Conservation (phyloP, 257 asterid genomes). For the Cinchona pubescens region DNA sequence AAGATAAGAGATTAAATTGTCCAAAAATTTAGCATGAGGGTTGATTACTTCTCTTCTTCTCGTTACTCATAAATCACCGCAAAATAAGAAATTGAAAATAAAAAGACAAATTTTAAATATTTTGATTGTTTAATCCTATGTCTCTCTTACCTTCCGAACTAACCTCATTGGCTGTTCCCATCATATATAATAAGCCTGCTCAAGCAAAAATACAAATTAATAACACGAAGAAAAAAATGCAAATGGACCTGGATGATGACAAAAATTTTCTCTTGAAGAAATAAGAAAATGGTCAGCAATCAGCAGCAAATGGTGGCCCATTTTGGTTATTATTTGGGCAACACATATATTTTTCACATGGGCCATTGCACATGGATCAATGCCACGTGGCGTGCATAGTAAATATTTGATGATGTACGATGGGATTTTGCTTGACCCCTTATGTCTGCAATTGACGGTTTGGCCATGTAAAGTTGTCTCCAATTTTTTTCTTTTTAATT, state of each 20-base stretch:
- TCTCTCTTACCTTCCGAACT: no score
- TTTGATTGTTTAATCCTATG: no score
- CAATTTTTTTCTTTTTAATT: neutral
- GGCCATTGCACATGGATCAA: slow-evolving; percentile 32
- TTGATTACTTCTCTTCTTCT: no score
- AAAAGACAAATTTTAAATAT: no score
- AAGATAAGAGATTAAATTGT: no score
- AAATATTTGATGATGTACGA: neutral
- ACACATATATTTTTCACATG: slow-evolving; percentile 21
- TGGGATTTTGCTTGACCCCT: slow-evolving; percentile 22
- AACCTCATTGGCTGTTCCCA: no score
- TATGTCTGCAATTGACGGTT: slow-evolving; percentile 46
- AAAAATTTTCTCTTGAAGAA: neutral
- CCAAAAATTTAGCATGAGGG: no score
- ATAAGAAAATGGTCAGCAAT: neutral
- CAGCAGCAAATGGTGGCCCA: slow-evolving; percentile 7
- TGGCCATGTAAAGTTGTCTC: slow-evolving; percentile 52
- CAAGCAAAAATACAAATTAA: neutral
- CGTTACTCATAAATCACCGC: no score
- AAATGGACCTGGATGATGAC: slow-evolving; percentile 5
- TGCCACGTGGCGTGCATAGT: slow-evolving; percentile 28
- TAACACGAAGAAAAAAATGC: neutral
- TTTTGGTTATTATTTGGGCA: slow-evolving; percentile 13
- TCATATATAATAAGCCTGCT: neutral
- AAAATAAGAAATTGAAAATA: no score